Base-by-base conservation (phyloP, 1,284 basidiomycete species). In the Sparassis latifolia region DNA sequence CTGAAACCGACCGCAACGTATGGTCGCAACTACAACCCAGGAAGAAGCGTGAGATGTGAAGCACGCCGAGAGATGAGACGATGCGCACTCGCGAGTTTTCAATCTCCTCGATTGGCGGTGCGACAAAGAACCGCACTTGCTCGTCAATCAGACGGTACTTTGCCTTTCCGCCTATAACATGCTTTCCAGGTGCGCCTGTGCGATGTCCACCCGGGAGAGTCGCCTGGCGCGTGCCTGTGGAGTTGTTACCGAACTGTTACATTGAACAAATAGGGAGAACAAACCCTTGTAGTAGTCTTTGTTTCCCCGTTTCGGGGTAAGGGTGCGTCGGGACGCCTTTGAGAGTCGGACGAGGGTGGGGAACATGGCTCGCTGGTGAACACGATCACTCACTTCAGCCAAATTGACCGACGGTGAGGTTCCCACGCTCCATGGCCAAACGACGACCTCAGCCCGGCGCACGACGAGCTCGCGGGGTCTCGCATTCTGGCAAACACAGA, bases 211-310 rank as follows among this genome's bases (percentile, higher is more conserved):
- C 86, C 9, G 90, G 89, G 20, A 92, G 79, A 55, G 74, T 78
- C 0, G 90, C 84, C 66, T 92, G 90, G 42, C 91, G 74, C 20
- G 86, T 93, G 43, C 91, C 90, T 92, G 57, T 5, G 35, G 40
- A 27, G 32, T 28, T 32, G 31, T 39, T 28, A 33, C 33, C 27
- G 27, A 9, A 5, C 5, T 5, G 35, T 31, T 1, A 3, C 10
- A 31, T 5, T n/a, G 12, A 49, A 27, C 10, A 37, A 9, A 10
- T n/a, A 12, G 46, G 33, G 30, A 27, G 10, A 2, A 66, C 69
- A 35, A 7, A 86, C 92, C 93, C 69, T 96, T 97, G 77, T 95
- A 96, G 65, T 78, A 96, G 67, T 96, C 91, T 62, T 95, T 96
- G 73, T 94, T 95, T 20, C 80, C 93, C 47, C 84, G 72, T 67